Evolutionary conservation across 139 green algal species (phyloP).

Genomic region (Coccomyxa sp.): DNA sequence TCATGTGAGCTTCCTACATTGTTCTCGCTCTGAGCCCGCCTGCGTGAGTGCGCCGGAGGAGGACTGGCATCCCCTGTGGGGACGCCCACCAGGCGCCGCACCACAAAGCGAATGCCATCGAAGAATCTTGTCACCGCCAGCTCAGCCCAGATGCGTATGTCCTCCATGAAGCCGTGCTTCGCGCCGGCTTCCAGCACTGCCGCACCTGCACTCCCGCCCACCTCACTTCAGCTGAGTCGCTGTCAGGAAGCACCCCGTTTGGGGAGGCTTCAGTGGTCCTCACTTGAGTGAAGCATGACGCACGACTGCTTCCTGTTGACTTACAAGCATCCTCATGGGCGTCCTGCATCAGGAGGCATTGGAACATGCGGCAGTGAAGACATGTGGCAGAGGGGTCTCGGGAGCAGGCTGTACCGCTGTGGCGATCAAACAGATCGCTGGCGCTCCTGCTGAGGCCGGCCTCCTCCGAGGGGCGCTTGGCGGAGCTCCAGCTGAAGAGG

Average conservation of each 20-base stretch:
- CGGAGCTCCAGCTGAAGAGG: neutral
- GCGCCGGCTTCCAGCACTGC: conserved; percentile 15
- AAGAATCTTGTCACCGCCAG: conserved; percentile 49
- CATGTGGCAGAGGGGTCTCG: too few species aligned
- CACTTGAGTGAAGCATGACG: too few species aligned
- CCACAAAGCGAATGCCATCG: conserved; percentile 16
- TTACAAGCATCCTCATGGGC: too few species aligned
- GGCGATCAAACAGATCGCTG: conserved; percentile 17
- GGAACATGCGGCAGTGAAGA: too few species aligned
- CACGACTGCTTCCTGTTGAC: too few species aligned
- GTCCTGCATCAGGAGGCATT: too few species aligned
- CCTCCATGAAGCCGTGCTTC: conserved; percentile 55
- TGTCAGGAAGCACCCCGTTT: too few species aligned
- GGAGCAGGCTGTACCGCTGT: too few species aligned
- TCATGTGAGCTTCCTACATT: too few species aligned
- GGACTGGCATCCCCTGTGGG: neutral
- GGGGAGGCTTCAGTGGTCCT: too few species aligned
- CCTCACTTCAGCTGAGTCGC: too few species aligned
- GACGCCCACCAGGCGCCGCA: conserved; percentile 38
- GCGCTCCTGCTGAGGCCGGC: conserved; percentile 3
- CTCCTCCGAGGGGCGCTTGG: neutral
- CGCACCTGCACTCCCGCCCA: conserved; percentile 14
- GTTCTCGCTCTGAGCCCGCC: neutral
- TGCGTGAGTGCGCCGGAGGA: neutral
- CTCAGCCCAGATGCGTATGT: conserved; percentile 49